These are phyloP conservation scores for Boletus rubropictus DNA, from an alignment of 768 basidiomycete genomes.

Conservation along the genomic window DNA sequence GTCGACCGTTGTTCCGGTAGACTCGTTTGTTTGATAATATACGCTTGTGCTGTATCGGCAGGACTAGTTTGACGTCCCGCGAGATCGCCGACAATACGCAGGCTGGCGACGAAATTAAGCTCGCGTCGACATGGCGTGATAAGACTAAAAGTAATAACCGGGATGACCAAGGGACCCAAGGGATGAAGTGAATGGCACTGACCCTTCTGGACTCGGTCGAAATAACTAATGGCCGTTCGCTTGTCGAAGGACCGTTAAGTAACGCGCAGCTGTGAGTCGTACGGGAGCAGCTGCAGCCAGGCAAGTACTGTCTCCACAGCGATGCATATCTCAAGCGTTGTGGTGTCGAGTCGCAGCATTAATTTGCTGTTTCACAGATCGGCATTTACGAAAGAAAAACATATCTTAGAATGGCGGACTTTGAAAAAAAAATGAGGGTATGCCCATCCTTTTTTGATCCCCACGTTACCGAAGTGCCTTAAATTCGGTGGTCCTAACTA, in stretches of 20 bases:
- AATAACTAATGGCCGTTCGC: conserved; percentile 7
- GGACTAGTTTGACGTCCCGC: not conserved
- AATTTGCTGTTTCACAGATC: conserved; percentile 12
- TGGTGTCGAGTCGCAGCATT: not conserved
- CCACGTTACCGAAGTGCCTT: conserved; percentile 39
- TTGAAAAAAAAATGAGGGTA: conserved; percentile 34
- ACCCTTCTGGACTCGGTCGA: conserved; percentile 17
- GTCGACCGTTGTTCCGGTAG: conserved; percentile 19
- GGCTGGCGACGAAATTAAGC: conserved; percentile 4
- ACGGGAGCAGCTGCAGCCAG: not conserved
- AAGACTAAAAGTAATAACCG: conserved; percentile 1
- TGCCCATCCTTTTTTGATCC: conserved; percentile 33
- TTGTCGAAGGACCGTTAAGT: not conserved
- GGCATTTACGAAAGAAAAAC: conserved; percentile 26
- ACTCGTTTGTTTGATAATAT: conserved; percentile 16
- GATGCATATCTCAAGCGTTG: not conserved
- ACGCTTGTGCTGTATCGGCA: not conserved
- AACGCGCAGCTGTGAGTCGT: not conserved
- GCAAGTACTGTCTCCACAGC: not conserved
- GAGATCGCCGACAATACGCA: conserved; percentile 5
- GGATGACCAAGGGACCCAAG: conserved; percentile 21
- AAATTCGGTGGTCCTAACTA: conserved; percentile 34
- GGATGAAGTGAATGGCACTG: conserved; percentile 16
- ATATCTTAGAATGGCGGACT: conserved; percentile 24
- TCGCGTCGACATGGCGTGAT: conserved; percentile 10